phyloP scores from a whole-genome alignment of 2,329 filamentous ascomycete species.

The Dothistroma septosporum region DNA sequence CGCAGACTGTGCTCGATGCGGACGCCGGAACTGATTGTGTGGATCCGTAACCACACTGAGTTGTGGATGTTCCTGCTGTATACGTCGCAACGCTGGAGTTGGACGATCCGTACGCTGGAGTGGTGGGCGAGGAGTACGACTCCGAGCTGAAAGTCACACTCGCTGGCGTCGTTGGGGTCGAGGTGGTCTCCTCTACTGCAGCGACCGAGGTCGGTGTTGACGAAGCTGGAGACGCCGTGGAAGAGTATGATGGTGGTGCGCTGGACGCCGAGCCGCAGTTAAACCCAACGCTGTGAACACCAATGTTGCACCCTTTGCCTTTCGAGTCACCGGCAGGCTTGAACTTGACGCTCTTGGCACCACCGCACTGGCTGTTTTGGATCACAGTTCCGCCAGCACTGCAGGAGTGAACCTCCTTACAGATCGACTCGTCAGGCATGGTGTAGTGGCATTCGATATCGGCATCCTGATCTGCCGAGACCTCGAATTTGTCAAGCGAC shows the following conservation, averaged over 20 bases:
- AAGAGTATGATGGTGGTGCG: slow-evolving; percentile 30
- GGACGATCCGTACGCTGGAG: slow-evolving; percentile 2
- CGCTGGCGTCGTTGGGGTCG: slow-evolving; percentile 1
- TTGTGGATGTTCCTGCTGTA: slow-evolving; percentile 9
- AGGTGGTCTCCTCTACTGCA: slow-evolving; percentile 12
- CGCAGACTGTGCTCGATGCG: slow-evolving; percentile 6
- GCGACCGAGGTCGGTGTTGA: slow-evolving; percentile 22
- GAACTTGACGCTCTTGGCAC: slow-evolving; percentile 76
- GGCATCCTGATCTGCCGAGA: slow-evolving; percentile 70
- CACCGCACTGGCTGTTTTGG: slow-evolving; percentile 85
- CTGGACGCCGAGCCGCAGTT: slow-evolving; percentile 55
- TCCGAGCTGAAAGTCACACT: neutral
- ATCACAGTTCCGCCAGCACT: slow-evolving; percentile 63
- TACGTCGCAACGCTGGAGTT: slow-evolving; percentile 14
- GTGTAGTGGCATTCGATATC: slow-evolving; percentile 77
- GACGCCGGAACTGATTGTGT: slow-evolving; percentile 7
- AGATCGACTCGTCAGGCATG: slow-evolving; percentile 77
- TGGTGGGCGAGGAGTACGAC: neutral
- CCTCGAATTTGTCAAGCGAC: slow-evolving; percentile 70
- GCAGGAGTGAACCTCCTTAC: slow-evolving; percentile 73
- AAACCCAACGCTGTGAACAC: slow-evolving; percentile 70
- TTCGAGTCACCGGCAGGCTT: slow-evolving; percentile 39
- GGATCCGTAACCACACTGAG: slow-evolving; percentile 17
- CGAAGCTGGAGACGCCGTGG: slow-evolving; percentile 25
- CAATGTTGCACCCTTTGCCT: slow-evolving; percentile 57